Evolutionary conservation across 2,329 filamentous ascomycete species (phyloP), one percentile per base, ranked within the genome.

Genomic region (Nannizzia gypsea): DNA sequence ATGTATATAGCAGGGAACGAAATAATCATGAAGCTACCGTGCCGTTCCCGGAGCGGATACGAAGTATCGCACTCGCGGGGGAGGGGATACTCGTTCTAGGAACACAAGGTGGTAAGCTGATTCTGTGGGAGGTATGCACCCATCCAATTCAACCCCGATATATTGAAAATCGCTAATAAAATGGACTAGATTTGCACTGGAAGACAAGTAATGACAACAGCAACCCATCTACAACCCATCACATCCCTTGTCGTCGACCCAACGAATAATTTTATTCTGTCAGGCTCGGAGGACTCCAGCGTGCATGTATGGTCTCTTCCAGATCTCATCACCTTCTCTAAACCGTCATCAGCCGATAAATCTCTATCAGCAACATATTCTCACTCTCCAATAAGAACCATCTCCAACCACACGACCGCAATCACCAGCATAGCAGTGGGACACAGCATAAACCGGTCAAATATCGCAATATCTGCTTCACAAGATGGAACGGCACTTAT

Each of bases 241-340:
- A 90, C 88, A 24, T 86, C 84, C 69, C 77, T 97, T 59, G 84
- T 83, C 40, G 80, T 85, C 26, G 83, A 85, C 68, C 81, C 85
- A 9, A 87, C 85, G 46, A 86, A 74, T 58, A 75, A 76, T 62
- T 76, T 76, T 63, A 72, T 78, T 62, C 65, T 78, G 20, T 78
- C 76, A 15, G 76, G 75, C 46, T 77, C 76, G 13, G 65, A 73
- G 66, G 93, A 99, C 76, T 88, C 90, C 57, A 95, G 89, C 71
- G 81, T 96, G 63, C 89, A 95, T 73, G 86, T 97, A 62, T 99
- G 93, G 93, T 89, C 89, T 1, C 74, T 96, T 58, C 80, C 87
- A 2, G 80, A 81, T 24, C 81, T 97, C 9, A 80, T 96, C 2
- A 83, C 83, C 3, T 85, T 86, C 68, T 75, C 77, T 2, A 71